phyloP scores from a whole-genome alignment of 176 grass and related monocot species.

The Oryza glumipatula region DNA sequence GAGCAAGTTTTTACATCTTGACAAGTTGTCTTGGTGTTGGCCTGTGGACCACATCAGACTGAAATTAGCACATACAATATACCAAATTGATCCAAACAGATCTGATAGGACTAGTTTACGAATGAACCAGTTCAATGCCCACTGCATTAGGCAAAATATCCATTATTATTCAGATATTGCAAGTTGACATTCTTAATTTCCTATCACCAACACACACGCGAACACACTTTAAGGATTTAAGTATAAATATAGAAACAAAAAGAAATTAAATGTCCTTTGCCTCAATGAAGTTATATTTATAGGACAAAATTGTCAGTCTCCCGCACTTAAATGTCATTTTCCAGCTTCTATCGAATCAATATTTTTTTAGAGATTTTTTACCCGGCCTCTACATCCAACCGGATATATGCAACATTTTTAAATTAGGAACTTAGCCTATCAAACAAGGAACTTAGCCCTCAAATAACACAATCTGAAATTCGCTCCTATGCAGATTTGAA shows the following conservation, averaged over 20 bases:
- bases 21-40: not conserved
- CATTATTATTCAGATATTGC: not conserved
- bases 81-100: not conserved
- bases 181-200: not conserved
- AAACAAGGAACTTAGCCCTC: too few species aligned
- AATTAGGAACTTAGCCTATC: too few species aligned
- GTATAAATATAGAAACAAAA: not conserved
- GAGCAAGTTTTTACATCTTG: not conserved
- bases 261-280: not conserved
- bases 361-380: not conserved
- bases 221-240: not conserved
- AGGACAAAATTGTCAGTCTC: conserved; percentile 1
- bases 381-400: too few species aligned
- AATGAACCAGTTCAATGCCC: not conserved
- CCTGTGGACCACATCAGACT: not conserved
- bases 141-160: not conserved
- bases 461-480: too few species aligned
- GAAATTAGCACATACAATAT: not conserved
- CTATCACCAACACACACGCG: too few species aligned
- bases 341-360: conserved; percentile 5
- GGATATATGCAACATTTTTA: too few species aligned
- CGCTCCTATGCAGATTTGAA: too few species aligned
- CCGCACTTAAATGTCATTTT: conserved; percentile 4
- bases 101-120: not conserved
- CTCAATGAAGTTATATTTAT: not conserved